Conservation (phyloP, 768 basidiomycete species). For the Asterophora parasitica region DNA sequence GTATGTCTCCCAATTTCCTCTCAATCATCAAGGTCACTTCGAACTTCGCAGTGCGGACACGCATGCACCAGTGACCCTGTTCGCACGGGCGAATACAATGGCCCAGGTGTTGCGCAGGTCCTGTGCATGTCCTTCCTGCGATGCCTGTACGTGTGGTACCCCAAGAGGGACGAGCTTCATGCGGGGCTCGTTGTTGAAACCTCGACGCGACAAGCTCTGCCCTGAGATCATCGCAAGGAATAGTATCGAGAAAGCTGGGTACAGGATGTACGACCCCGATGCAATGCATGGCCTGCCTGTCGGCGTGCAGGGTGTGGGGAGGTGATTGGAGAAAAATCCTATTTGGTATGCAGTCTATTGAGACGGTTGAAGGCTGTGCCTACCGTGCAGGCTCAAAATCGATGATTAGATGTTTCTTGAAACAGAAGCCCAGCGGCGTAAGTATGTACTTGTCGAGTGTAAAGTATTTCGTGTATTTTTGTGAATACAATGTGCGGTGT, state of each 20-base stretch:
- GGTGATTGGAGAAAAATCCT: conserved; percentile 56
- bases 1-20: too few relatives aligned
- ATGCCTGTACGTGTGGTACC: conserved; percentile 44
- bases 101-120: conserved; percentile 21
- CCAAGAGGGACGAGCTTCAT: conserved; percentile 45
- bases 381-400: too few relatives aligned
- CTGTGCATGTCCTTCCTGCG: conserved; percentile 37
- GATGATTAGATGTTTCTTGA: too few relatives aligned
- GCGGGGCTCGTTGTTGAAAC: conserved; percentile 46
- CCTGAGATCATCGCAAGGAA: conserved; percentile 34
- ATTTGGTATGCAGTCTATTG: conserved; percentile 52
- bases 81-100: conserved; percentile 13
- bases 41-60: conserved; percentile 10
- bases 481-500: too few relatives aligned
- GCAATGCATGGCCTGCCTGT: conserved; percentile 58
- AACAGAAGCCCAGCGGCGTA: too few relatives aligned
- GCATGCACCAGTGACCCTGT: conserved; percentile 7
- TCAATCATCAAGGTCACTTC: too few relatives aligned
- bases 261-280: conserved; percentile 44
- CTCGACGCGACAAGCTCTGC: conserved; percentile 44
- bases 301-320: conserved; percentile 56
- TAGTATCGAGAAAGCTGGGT: conserved; percentile 39
- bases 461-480: too few relatives aligned
- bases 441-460: too few relatives aligned
- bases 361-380: conserved; percentile 22